A percentile compares a stretch with the other conserved stretches of the same genome.
Conservation (phyloP, 2,329 filamentous ascomycete genomes). For the Xylaria sp. region DNA sequence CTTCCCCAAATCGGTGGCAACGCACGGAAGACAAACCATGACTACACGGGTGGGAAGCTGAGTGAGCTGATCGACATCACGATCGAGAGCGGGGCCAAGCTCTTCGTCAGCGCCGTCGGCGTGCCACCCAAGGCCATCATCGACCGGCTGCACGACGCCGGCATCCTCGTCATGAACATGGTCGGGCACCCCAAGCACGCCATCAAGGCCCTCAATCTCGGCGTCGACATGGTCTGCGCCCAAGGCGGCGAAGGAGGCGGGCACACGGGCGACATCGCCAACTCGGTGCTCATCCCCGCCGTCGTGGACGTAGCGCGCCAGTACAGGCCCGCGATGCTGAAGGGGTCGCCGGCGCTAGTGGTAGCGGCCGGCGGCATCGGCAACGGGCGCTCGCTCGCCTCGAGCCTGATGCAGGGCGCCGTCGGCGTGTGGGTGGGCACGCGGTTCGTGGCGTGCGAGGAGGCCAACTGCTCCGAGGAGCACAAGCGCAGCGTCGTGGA, state of each 20-base stretch:
- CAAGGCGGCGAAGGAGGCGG: conserved; percentile 95
- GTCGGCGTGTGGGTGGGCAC: conserved; percentile 94
- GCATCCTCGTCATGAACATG: conserved; percentile 96
- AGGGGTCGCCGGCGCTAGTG: conserved; percentile 77
- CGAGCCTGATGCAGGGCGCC: conserved; percentile 87
- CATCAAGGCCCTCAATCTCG: conserved; percentile 84
- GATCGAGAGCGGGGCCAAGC: conserved; percentile 81
- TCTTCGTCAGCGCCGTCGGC: conserved; percentile 91
- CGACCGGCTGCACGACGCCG: conserved; percentile 78
- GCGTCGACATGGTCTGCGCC: conserved; percentile 90
- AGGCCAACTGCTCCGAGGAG: conserved; percentile 81
- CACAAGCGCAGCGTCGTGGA: conserved; percentile 87
- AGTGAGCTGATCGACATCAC: conserved; percentile 89
- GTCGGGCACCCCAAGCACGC: conserved; percentile 93
- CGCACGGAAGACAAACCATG: conserved; percentile 91
- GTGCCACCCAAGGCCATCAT: conserved; percentile 81
- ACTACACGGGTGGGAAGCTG: conserved; percentile 90
- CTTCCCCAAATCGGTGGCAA: conserved; percentile 86
- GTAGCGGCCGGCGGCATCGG: conserved; percentile 90
- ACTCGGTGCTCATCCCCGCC: conserved; percentile 85
- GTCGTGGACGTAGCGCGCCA: conserved; percentile 83
- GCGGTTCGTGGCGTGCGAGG: conserved; percentile 83
- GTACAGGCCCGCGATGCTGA: conserved; percentile 74
- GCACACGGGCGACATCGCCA: conserved; percentile 89
- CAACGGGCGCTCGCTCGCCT: conserved; percentile 83